Percentiles rank a stretch among this genome's conserved stretches.
These are phyloP conservation scores for Neurospora cerealis DNA, from an alignment of 495 filamentous ascomycete genomes.

Conservation along the genomic window DNA sequence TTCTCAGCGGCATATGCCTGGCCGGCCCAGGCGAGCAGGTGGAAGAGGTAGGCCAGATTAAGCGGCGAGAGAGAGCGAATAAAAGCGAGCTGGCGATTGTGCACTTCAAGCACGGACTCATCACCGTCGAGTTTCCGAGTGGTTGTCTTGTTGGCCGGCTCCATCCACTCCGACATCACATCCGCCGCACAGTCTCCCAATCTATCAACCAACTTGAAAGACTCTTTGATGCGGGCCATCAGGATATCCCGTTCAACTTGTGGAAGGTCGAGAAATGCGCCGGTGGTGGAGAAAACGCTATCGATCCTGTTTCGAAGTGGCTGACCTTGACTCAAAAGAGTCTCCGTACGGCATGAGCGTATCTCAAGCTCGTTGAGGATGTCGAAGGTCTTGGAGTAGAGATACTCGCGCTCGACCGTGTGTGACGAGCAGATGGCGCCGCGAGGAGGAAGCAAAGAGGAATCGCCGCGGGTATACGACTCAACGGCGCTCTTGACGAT, in stretches of 20 bases:
- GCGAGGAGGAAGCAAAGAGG: conserved; percentile 1
- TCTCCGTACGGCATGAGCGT: conserved; percentile 10
- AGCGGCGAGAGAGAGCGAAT: conserved; percentile 8
- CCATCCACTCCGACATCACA: not conserved
- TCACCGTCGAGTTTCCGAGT: not conserved
- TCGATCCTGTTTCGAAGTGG: not conserved
- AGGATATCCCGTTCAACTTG: not conserved
- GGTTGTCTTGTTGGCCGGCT: not conserved
- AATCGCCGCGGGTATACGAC: not conserved
- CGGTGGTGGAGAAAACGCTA: not conserved
- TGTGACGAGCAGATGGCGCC: conserved; percentile 17
- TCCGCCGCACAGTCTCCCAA: conserved; percentile 12
- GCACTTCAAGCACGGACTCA: not conserved
- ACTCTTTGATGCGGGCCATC: conserved; percentile 6
- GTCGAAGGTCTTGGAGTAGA: conserved; percentile 8
- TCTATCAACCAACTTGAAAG: conserved; percentile 7
- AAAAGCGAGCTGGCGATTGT: conserved; percentile 9
- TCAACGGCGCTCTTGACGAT: conserved; percentile 24
- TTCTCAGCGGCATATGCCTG: conserved; percentile 1
- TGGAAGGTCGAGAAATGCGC: not conserved
- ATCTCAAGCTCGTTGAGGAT: conserved; percentile 18
- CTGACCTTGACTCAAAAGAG: conserved; percentile 5
- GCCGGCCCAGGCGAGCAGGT: conserved; percentile 3
- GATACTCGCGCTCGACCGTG: conserved; percentile 1
- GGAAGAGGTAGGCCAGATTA: conserved; percentile 16